Base-by-base conservation (phyloP, 2,329 filamentous ascomycete genomes). In the Aspergillus sp. region DNA sequence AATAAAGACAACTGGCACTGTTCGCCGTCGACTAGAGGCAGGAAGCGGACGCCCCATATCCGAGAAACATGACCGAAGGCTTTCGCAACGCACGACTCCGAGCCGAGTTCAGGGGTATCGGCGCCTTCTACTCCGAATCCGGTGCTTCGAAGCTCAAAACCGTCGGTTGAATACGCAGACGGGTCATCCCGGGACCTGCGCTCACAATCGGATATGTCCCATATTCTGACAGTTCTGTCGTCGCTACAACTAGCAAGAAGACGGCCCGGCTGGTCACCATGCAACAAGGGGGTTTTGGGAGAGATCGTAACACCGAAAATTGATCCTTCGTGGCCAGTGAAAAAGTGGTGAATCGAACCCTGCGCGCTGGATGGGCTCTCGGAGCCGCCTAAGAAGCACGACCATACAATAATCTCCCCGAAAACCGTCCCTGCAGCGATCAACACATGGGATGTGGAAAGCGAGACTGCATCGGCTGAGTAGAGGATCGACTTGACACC, bases 161-260 rank as follows among this genome's bases (percentile, higher is more conserved):
- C 49, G 34, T 59, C 57, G 6, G 58, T 59, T 4, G 50, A 53
- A 34, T 60, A 61, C 7, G 56, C 48, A 12, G 57, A 50, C 12
- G 41, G 48, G 27, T 55, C 53, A n/a, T 51, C 47, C 4, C 41
- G 40, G 1, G 48, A 44, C 1, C 45, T 48, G 2, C 55, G 38
- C 4, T 52, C 51, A 24, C 67, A 64, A 35, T 76, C 69, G 0
- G 79, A 78, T 5, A 95, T 75, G 51, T 94, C 77, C 89, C 91
- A 96, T 1, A 96, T 62, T 10, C 84, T 72, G 14, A 98, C 76
- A 0, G 86, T 94, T 31, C 91, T 74, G 58, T 98, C 91, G 52
- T 98, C 91, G 51, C 89, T 96, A 55, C 91, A 98, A 48, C 84
- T 95, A 10, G 81, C 83, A 20, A 98, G 67, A n/a, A 94, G 57